A percentile compares a stretch with the other conserved stretches of the same genome.
These are phyloP conservation scores for Davidsoniella neocaledoniae DNA, from an alignment of 2,329 filamentous ascomycete species.

Conservation along the genomic window DNA sequence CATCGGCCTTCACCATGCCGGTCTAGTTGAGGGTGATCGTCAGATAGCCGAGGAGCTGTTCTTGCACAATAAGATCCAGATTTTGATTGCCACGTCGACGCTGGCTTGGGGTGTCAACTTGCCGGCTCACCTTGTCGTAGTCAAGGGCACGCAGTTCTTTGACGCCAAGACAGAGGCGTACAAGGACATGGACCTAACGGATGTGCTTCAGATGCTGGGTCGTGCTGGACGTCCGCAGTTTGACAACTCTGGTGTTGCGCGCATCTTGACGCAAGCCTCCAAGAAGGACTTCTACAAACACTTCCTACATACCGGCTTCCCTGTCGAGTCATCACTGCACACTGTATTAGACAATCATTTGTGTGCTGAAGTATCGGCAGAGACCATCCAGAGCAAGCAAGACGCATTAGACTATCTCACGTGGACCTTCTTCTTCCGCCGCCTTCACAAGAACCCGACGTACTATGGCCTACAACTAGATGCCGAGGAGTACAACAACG, in stretches of 20 bases:
- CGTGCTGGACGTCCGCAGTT: slow-evolving; percentile 93
- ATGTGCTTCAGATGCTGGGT: slow-evolving; percentile 95
- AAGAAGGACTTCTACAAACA: slow-evolving; percentile 99
- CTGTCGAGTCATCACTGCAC: slow-evolving; percentile 89
- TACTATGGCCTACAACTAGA: slow-evolving; percentile 95
- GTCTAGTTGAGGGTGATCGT: slow-evolving; percentile 85
- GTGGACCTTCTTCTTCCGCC: slow-evolving; percentile 98
- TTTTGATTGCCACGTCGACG: slow-evolving; percentile 87
- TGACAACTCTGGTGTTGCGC: slow-evolving; percentile 84
- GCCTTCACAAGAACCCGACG: slow-evolving; percentile 93
- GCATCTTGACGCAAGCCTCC: slow-evolving; percentile 91
- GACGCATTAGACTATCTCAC: slow-evolving; percentile 95
- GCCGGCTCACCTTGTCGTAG: slow-evolving; percentile 88
- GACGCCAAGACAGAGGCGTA: slow-evolving; percentile 96
- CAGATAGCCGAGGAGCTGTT: slow-evolving; percentile 89
- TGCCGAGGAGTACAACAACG: slow-evolving; percentile 22
- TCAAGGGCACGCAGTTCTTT: slow-evolving; percentile 96
- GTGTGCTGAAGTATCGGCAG: slow-evolving; percentile 83
- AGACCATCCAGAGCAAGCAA: slow-evolving; percentile 85
- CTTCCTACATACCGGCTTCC: slow-evolving; percentile 94
- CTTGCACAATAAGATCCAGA: slow-evolving; percentile 94
- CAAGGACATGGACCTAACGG: slow-evolving; percentile 96
- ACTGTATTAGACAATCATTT: slow-evolving; percentile 96
- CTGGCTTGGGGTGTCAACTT: slow-evolving; percentile 97
- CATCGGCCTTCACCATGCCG: slow-evolving; percentile 92